phyloP scores from a whole-genome alignment of 345 rosid species.

The Mangifera indica region DNA sequence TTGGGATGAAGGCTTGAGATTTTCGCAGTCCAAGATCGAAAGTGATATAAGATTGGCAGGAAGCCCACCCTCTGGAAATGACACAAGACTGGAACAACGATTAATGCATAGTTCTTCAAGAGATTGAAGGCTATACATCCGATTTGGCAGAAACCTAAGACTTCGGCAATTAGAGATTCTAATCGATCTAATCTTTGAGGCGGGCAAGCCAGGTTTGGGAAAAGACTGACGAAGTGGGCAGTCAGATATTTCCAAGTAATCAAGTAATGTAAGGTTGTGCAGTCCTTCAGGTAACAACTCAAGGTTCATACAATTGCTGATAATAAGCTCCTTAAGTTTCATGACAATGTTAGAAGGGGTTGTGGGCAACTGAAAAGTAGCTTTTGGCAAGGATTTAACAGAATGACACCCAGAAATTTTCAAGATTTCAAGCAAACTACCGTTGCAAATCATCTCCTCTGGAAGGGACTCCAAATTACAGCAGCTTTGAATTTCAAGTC shows the following conservation, averaged over 20 bases:
- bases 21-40: constrained; percentile 20
- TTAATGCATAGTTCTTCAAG: constrained; percentile 24
- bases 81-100: constrained; percentile 18
- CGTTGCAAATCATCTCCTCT: constrained; percentile 8
- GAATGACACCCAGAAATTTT: constrained; percentile 11
- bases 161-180: constrained; percentile 20
- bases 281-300: constrained; percentile 19
- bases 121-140: constrained; percentile 17
- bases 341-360: background rate
- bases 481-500: constrained; percentile 16
- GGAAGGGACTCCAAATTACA: constrained; percentile 22
- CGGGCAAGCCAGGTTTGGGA: constrained; percentile 25
- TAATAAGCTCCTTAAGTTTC: constrained; percentile 10
- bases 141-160: constrained; percentile 21
- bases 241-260: constrained; percentile 12
- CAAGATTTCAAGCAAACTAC: constrained; percentile 12
- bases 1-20: constrained; percentile 6
- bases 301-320: constrained; percentile 16
- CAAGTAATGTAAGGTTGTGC: constrained; percentile 24
- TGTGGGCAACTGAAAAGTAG: background rate
- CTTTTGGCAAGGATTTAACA: constrained; percentile 10
- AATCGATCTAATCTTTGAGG: constrained; percentile 2
- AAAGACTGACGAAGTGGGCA: constrained; percentile 27
- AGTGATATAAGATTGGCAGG: constrained; percentile 23
- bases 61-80: constrained; percentile 33